phyloP scores from a whole-genome alignment of 495 filamentous ascomycete species.

The Astrothelium macrocarpum region DNA sequence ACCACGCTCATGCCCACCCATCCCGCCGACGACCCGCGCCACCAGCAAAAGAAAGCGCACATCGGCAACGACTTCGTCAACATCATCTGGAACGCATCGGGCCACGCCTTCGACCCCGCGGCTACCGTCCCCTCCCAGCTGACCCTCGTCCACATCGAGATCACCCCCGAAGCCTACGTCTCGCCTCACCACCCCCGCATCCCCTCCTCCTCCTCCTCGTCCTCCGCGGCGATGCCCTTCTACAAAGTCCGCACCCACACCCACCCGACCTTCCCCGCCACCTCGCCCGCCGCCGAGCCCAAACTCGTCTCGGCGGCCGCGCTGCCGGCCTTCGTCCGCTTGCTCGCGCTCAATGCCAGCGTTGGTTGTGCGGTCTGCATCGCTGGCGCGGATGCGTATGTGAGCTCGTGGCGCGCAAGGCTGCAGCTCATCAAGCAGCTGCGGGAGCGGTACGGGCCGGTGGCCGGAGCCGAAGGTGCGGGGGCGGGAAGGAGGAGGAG shows the following conservation, averaged over 20 bases:
- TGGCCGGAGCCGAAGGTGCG: background rate
- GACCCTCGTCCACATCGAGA: conserved; percentile 92
- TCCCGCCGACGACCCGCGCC: conserved; percentile 61
- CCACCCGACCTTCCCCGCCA: conserved; percentile 75
- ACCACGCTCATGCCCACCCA: conserved; percentile 95
- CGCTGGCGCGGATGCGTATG: conserved; percentile 57
- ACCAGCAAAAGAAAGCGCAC: conserved; percentile 79
- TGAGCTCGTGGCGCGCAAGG: conserved; percentile 82
- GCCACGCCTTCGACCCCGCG: conserved; percentile 67
- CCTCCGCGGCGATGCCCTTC: conserved; percentile 44
- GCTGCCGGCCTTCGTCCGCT: conserved; percentile 76
- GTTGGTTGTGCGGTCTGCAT: conserved; percentile 86
- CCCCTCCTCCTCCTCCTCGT: conserved; percentile 22
- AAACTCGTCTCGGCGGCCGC: conserved; percentile 76
- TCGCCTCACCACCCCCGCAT: conserved; percentile 41
- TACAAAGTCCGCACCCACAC: conserved; percentile 80
- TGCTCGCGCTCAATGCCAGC: conserved; percentile 85
- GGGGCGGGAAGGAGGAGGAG: background rate
- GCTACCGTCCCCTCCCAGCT: conserved; percentile 80
- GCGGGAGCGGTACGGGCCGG: conserved; percentile 45
- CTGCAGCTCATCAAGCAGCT: conserved; percentile 75
- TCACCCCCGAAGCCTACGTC: conserved; percentile 69
- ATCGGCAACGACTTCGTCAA: conserved; percentile 98
- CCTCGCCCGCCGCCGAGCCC: conserved; percentile 75
- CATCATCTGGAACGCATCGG: conserved; percentile 94